Conservation (phyloP, 352 stramenopile species). For the Globisporangium paroecandrum region DNA sequence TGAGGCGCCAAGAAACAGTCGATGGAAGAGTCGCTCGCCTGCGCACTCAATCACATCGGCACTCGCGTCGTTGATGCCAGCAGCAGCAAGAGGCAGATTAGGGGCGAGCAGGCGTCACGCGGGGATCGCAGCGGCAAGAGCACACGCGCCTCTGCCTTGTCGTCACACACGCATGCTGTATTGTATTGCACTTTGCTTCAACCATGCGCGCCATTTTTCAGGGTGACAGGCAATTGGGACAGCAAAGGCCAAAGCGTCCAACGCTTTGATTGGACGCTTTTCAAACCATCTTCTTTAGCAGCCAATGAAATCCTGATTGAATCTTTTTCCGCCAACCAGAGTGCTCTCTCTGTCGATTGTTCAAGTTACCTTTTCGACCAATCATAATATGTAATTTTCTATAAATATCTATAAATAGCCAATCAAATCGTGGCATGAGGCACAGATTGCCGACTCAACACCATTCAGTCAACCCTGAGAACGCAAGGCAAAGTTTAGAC, state of each 20-base stretch:
- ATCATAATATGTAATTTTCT: neutral
- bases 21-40: neutral
- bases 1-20: neutral
- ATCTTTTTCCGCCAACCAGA: constrained; percentile 6
- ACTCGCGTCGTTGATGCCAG: neutral
- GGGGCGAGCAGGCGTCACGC: neutral
- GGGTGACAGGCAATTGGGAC: too few relatives aligned
- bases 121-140: neutral
- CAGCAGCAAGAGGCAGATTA: neutral
- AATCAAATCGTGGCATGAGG: neutral
- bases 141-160: neutral
- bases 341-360: neutral
- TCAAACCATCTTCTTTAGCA: neutral
- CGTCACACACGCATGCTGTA: too few relatives aligned
- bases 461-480: constrained; percentile 12
- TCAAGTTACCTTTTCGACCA: neutral
- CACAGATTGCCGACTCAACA: neutral
- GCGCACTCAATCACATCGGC: neutral
- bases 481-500: constrained; percentile 3
- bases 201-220: too few relatives aligned
- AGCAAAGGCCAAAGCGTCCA: neutral
- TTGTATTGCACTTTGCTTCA: too few relatives aligned
- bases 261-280: neutral
- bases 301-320: neutral
- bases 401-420: neutral